Evolutionary conservation across 2,329 filamentous ascomycete species (phyloP).

Genomic region (Chaetomium sp.): DNA sequence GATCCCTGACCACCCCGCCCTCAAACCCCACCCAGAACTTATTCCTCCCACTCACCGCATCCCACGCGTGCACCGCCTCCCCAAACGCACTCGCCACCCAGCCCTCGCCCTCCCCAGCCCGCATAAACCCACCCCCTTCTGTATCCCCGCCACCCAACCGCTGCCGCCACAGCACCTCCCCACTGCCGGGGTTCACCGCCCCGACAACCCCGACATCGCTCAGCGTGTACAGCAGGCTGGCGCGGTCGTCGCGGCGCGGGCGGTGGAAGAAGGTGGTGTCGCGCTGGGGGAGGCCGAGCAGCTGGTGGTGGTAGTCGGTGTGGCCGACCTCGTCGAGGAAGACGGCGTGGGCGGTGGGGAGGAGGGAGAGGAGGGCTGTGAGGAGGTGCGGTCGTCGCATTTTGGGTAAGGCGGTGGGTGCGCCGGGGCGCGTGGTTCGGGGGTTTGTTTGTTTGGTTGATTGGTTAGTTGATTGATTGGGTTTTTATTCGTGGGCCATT

Average conservation of each 20-base stretch:
- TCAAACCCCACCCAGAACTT: conserved; percentile 70
- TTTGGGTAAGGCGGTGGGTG: neutral
- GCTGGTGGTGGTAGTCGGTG: conserved; percentile 89
- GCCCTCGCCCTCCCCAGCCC: conserved; percentile 77
- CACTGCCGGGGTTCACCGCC: conserved; percentile 85
- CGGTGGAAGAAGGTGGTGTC: conserved; percentile 94
- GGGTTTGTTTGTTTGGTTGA: neutral
- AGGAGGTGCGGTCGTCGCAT: conserved; percentile 25
- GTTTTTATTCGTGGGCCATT: neutral
- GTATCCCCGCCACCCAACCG: conserved; percentile 52
- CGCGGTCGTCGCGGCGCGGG: conserved; percentile 77
- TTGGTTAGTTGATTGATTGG: neutral
- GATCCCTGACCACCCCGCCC: conserved; percentile 61
- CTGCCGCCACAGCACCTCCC: conserved; percentile 85
- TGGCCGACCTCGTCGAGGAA: conserved; percentile 89
- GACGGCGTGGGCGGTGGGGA: conserved; percentile 60
- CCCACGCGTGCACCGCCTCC: conserved; percentile 75
- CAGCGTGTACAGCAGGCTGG: conserved; percentile 86
- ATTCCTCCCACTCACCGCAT: conserved; percentile 76
- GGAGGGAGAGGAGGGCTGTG: conserved; percentile 30
- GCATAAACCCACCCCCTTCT: conserved; percentile 53
- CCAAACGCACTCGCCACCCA: conserved; percentile 75
- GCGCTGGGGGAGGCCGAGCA: conserved; percentile 79
- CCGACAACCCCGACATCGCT: conserved; percentile 83
- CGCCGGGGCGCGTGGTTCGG: neutral